These are phyloP conservation scores for Epichloe typhina DNA, from an alignment of 2,329 filamentous ascomycete genomes.

Conservation along the genomic window DNA sequence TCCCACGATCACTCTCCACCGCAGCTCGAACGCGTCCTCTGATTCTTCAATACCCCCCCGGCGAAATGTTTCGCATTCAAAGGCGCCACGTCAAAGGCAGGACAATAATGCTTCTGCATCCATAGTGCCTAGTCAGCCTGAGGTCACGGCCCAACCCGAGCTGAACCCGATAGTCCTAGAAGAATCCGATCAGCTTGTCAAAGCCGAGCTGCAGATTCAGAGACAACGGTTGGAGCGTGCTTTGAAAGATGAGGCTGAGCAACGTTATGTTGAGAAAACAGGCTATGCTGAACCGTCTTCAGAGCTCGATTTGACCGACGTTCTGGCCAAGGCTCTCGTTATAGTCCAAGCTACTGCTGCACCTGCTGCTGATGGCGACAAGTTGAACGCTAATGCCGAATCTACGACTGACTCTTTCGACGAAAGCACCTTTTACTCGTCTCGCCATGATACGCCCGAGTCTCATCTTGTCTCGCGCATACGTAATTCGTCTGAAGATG, in stretches of 20 bases:
- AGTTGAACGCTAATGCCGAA: constrained; percentile 40
- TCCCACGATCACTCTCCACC: constrained; percentile 43
- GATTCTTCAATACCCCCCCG: constrained; percentile 6
- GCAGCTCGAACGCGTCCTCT: constrained; percentile 21
- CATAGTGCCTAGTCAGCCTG: constrained; percentile 14
- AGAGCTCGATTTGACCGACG: constrained; percentile 59
- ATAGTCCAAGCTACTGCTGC: constrained; percentile 58
- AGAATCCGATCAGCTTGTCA: constrained; percentile 74
- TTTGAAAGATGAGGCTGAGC: constrained; percentile 65
- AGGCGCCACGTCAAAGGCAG: not conserved
- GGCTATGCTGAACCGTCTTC: constrained; percentile 40
- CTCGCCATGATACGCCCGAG: constrained; percentile 69
- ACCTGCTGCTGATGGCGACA: constrained; percentile 42
- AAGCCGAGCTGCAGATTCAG: constrained; percentile 68
- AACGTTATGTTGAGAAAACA: constrained; percentile 34
- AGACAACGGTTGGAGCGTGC: constrained; percentile 68
- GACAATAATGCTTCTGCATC: not conserved
- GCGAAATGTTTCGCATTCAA: not conserved
- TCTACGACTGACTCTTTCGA: constrained; percentile 70
- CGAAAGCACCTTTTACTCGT: constrained; percentile 92
- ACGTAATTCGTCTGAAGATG: constrained; percentile 31
- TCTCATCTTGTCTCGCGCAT: constrained; percentile 33
- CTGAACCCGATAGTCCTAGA: constrained; percentile 75
- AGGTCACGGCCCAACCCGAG: constrained; percentile 43
- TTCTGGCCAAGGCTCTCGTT: constrained; percentile 56